Evolutionary conservation across 306 rosid species (phyloP).

Genomic region (Aeschynomene evenia): DNA sequence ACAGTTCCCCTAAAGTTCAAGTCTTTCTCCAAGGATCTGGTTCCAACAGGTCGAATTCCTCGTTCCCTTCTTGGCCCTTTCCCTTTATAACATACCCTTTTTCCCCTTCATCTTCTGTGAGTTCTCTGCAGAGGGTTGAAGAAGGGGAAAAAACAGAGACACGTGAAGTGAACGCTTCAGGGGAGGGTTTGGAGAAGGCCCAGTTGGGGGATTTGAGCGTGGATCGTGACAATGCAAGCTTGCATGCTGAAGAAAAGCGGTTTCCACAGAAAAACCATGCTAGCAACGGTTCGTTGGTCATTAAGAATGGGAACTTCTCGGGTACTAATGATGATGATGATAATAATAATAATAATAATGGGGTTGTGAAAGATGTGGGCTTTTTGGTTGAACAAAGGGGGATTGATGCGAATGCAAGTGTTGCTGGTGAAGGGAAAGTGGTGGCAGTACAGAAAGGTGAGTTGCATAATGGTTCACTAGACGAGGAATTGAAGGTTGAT

Average conservation of each 20-base stretch:
- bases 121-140: background rate
- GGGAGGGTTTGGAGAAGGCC: conserved; percentile 21
- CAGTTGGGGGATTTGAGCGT: conserved; percentile 29
- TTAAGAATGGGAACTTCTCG: background rate
- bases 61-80: conserved; percentile 41
- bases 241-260: conserved; percentile 24
- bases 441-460: too few species aligned
- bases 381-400: conserved; percentile 29
- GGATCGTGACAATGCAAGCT: conserved; percentile 36
- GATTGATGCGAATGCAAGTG: conserved; percentile 25
- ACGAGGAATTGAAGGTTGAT: background rate
- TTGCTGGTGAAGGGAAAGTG: conserved; percentile 5
- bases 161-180: conserved; percentile 27
- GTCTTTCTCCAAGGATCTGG: conserved; percentile 44
- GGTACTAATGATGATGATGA: too few species aligned
- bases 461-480: background rate
- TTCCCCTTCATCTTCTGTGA: background rate
- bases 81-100: conserved; percentile 33
- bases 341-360: too few species aligned
- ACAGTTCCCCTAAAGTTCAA: conserved; percentile 36
- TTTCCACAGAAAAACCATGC: conserved; percentile 17
- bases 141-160: background rate
- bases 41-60: conserved; percentile 25
- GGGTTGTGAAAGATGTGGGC: conserved; percentile 26
- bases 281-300: background rate